Percentiles rank a stretch among this genome's conserved stretches.
Evolutionary conservation across 352 stramenopile genomes (phyloP).

Genomic region (Halophytophthora batemanensis): DNA sequence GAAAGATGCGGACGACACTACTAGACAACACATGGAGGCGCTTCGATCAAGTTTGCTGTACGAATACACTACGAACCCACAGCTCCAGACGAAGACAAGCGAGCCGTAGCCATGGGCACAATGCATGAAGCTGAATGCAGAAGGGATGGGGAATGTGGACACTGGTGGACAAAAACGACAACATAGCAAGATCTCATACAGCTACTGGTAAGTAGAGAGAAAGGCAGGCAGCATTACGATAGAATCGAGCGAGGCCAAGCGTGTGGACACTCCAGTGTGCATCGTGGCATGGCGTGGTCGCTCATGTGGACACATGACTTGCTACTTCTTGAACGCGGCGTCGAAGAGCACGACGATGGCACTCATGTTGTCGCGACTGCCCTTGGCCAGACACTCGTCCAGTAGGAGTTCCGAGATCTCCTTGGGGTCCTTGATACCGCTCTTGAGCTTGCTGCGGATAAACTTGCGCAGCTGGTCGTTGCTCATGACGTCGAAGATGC

Average conservation of each 20-base stretch:
- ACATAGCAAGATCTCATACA: too few relatives aligned
- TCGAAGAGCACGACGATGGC: slow-evolving; percentile 79
- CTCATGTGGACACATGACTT: slow-evolving; percentile 16
- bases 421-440: slow-evolving; percentile 40
- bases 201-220: too few relatives aligned
- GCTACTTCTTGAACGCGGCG: slow-evolving; percentile 33
- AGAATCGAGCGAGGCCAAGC: too few relatives aligned
- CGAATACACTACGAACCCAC: slow-evolving; percentile 38
- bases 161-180: too few relatives aligned
- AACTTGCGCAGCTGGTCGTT: slow-evolving; percentile 93
- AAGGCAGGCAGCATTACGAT: too few relatives aligned
- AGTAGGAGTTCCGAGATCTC: slow-evolving; percentile 74
- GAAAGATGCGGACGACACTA: slow-evolving; percentile 1
- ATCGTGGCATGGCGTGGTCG: slow-evolving; percentile 3
- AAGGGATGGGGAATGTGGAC: too few relatives aligned
- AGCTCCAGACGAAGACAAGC: slow-evolving; percentile 8
- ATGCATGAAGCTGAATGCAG: background rate
- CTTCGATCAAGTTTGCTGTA: slow-evolving; percentile 52
- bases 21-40: slow-evolving; percentile 21
- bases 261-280: slow-evolving; percentile 3
- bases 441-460: slow-evolving; percentile 75
- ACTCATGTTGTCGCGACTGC: slow-evolving; percentile 88
- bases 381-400: slow-evolving; percentile 79
- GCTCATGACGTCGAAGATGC: slow-evolving; percentile 94
- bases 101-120: background rate